Conservation (phyloP, 2,329 filamentous ascomycete genomes). For the Alternaria alternata region DNA sequence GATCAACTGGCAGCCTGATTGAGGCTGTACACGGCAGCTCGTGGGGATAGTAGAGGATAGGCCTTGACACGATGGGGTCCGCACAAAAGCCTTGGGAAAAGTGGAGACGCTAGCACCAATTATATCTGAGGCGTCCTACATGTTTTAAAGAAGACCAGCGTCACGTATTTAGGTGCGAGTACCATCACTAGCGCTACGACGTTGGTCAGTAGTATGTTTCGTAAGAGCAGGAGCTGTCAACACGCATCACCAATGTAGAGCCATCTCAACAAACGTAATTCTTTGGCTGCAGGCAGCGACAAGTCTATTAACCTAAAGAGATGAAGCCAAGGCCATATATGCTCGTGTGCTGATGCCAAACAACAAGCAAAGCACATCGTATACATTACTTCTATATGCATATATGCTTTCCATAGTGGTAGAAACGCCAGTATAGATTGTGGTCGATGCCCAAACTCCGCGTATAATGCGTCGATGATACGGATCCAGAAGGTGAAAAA, state of each 20-base stretch:
- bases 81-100: neutral
- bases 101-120: neutral
- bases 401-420: neutral
- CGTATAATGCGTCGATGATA: conserved; percentile 1
- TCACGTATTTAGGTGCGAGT: neutral
- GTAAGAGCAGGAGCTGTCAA: neutral
- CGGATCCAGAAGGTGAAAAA: neutral
- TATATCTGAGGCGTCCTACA: neutral
- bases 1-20: neutral
- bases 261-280: neutral
- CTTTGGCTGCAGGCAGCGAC: neutral
- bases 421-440: neutral
- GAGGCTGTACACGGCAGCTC: neutral
- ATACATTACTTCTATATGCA: conserved; percentile 4
- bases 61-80: neutral
- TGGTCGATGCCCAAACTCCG: conserved; percentile 3
- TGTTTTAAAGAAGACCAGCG: neutral
- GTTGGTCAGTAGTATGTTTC: neutral
- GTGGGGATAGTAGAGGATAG: neutral
- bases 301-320: neutral
- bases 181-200: neutral
- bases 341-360: neutral
- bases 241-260: neutral
- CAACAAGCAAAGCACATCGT: neutral
- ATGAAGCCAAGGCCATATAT: neutral